Evolutionary conservation across 257 asterid species (phyloP), one percentile per base, ranked within the genome.

Genomic region (Petunia secreta): DNA sequence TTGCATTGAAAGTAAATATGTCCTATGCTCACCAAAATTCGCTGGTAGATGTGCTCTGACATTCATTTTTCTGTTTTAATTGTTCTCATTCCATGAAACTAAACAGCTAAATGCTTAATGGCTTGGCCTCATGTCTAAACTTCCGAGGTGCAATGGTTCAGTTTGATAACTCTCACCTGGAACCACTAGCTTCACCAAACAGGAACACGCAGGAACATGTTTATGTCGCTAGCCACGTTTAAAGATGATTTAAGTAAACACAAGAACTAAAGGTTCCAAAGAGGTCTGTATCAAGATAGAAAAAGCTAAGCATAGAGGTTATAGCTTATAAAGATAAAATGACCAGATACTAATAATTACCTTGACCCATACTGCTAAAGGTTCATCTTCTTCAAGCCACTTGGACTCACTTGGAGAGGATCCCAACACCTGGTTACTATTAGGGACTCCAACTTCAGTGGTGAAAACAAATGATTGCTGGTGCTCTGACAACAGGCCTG

Each of bases 341-440:
- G 81, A 78, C 46, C 75, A 50, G 63, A 71, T 79, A 79, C 43
- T 36, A 71, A 78, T 80, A 57, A 67, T 52, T 87, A 96, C 99
- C 98, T 96, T 96, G 62, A 94, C 98, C 99, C 99, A 96, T 75
- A 96, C 98, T 34, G 99, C 97, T 79, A 87, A 85, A 66, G 98
- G 87, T 75, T 91, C 94, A 80, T 89, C 98, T 75, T 78, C 85
- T 87, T 90, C 95, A n/a, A 91, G 82, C 80, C 82, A 86, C 81
- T 83, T 86, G 62, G 85, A 83, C 76, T 85, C 91, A 0, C 87
- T 81, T 73, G 71, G 86, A 59, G 86, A 86, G 78, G 87, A 80
- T 71, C 81, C 83, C 64, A 83, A 83, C 86, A 87, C 93, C 79
- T 79, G 90, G 86, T 78, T 80, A 78, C 80, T 81, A 81, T 80